These are phyloP conservation scores for Aspergillus biplanus DNA, from an alignment of 495 filamentous ascomycete genomes.

Conservation along the genomic window DNA sequence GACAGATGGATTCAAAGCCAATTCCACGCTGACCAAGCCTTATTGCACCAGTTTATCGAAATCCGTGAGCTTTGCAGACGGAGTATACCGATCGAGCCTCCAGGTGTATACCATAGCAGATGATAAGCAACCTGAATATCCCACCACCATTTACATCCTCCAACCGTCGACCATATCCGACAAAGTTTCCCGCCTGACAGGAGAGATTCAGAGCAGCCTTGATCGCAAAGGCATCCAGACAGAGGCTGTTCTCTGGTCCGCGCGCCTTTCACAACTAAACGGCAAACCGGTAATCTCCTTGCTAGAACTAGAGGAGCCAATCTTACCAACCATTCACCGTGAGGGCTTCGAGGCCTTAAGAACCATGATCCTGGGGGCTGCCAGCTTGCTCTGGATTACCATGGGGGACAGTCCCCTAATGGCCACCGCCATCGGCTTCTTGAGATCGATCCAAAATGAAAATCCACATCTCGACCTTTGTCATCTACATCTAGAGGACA, in stretches of 20 bases:
- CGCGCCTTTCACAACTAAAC: neutral
- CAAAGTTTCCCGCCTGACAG: neutral
- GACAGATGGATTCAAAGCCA: neutral
- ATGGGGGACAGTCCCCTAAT: neutral
- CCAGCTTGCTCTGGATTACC: constrained; percentile 4
- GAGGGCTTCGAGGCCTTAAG: neutral
- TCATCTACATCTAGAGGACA: neutral
- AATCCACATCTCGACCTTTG: neutral
- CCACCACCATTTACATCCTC: neutral
- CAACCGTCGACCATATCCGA: neutral
- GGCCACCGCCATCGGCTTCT: neutral
- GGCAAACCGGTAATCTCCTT: constrained; percentile 10
- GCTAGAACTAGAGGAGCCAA: constrained; percentile 2
- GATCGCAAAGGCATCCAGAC: neutral
- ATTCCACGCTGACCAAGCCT: neutral
- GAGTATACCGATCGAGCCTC: neutral
- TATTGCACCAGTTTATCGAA: neutral
- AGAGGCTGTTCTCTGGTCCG: neutral
- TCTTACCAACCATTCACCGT: neutral
- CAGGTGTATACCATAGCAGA: neutral
- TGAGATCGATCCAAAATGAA: constrained; percentile 2
- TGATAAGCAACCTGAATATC: neutral
- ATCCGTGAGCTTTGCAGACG: neutral
- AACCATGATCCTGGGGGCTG: neutral
- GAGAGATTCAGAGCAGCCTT: neutral